Evolutionary conservation across 1,284 basidiomycete genomes (phyloP), one percentile per base, ranked within the genome.

Genomic region (Amylostereum chailletii): DNA sequence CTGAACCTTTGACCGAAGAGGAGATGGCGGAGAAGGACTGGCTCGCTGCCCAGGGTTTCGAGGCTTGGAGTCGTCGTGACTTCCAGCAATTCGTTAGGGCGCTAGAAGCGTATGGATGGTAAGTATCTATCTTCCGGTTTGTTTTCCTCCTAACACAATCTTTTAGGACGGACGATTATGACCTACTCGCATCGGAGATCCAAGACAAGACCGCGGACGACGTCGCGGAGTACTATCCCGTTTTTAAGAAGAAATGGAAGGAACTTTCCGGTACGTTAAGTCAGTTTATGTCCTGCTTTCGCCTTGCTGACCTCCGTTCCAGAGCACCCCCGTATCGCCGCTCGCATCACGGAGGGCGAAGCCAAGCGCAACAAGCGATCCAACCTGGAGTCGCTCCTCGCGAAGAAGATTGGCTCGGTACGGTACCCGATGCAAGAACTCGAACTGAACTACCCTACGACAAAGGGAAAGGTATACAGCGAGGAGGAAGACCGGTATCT

Each of bases 401-500:
- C 77, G 42, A 80, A 83, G 61, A 96, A 96, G 67, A 88, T 97
- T 60, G 72, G 74, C 33, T 85, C 85, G 3, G 86, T 91, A 55
- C 75, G 76, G 36, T 90, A 87, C 66, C 94, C 94, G 0, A 90
- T 96, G 84, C 94, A 96, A 65, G 92, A 95, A 64, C 82, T 97
- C 48, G 90, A 94, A 66, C 81, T 97, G 49, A 87, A 89, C 63
- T 96, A 96, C 60, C 91, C 90, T 1, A 92, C 92, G 51, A 94
- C 95, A 55, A 94, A 96, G 66, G 92, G 93, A 51, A 98, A 97
- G 62, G 86, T 91, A 3, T 99, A 97, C 66, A 88, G 81, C 33
- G 95, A 99, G 58, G 95, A 99, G 62, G 96, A 99, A 62, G 96
- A 99, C 62, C 77, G 95, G 27, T 99, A 98, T 71, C 75, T 99